These are phyloP conservation scores for Kwoniella botswanensis DNA, from an alignment of 768 basidiomycete genomes.

Conservation along the genomic window DNA sequence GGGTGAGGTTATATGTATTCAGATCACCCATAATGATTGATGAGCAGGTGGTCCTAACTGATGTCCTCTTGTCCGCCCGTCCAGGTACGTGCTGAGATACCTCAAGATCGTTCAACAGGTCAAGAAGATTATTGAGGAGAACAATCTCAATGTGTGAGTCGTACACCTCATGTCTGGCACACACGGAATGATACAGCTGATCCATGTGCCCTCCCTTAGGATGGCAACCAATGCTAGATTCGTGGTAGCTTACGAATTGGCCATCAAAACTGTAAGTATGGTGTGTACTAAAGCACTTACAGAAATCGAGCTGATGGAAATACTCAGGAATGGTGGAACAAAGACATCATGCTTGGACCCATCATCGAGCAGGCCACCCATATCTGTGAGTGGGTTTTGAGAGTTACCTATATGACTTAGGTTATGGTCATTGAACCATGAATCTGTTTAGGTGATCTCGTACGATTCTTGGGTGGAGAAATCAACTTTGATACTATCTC, in stretches of 20 bases:
- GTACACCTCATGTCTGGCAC: not conserved
- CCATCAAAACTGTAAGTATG: slow-evolving; percentile 41
- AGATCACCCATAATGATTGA: not conserved
- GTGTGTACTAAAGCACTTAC: not conserved
- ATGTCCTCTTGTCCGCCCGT: not conserved
- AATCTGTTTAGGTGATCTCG: slow-evolving; percentile 64
- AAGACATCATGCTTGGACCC: slow-evolving; percentile 51
- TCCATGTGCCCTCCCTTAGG: slow-evolving; percentile 8
- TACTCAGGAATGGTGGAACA: slow-evolving; percentile 56
- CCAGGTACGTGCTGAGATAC: slow-evolving; percentile 81
- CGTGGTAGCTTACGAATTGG: slow-evolving; percentile 45
- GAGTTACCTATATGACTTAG: too few relatives aligned
- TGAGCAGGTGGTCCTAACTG: not conserved
- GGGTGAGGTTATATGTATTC: slow-evolving; percentile 60
- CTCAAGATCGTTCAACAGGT: slow-evolving; percentile 90
- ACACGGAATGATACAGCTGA: not conserved
- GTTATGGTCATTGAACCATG: too few relatives aligned
- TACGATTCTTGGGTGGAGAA: slow-evolving; percentile 93
- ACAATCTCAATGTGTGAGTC: slow-evolving; percentile 75
- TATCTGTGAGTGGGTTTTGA: slow-evolving; percentile 68
- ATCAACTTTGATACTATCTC: slow-evolving; percentile 71
- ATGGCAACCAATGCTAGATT: slow-evolving; percentile 46
- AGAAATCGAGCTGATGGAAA: slow-evolving; percentile 15
- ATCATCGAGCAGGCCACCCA: slow-evolving; percentile 69
- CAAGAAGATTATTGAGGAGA: slow-evolving; percentile 91